Base-by-base conservation (phyloP, 768 basidiomycete genomes). In the Calvatia gigantea region DNA sequence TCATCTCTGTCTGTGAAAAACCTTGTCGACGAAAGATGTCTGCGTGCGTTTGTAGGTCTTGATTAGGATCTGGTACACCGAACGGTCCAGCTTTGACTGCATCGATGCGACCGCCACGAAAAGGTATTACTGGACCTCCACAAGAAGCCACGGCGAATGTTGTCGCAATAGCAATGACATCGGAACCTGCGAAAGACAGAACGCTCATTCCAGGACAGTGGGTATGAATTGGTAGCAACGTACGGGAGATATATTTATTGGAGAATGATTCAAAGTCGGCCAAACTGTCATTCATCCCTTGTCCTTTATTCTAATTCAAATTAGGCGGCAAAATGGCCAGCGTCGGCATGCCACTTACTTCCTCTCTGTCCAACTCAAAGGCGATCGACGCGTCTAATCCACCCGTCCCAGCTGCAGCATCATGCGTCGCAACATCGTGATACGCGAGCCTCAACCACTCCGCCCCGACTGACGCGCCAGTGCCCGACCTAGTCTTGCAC, bases 81-180 rank as follows among this genome's bases (percentile, higher is more conserved):
- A 51, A 38, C 3, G 66, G 66, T 6, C 75, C 77, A 5, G 76
- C 75, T 21, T 33, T 53, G 42, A 67, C 65, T 4, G 73, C 69
- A 59, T 79, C 78, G 15, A 73, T 48, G 8, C 79, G 72, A 1
- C 78, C 78, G 38, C 72, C 73, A 11, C 73, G 69, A 41, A 65
- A 71, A 4, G 73, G 75, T 27, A 79, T 70, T 11, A 70, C 57
- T 12, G 78, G 78, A 8, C 78, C 78, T n/a, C 72, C 72, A 57
- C 79, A 79, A 8, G 71, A 67, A 11, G 71, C 66, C 4, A 74
- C 69, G 0, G 70, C 73, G 39, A 71, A 67, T 17, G 71, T 62
- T 2, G 71, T 66, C 19, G 67, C 77, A 29, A 79, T 54, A 2
- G 73, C 75, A 52, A 78, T 72, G 21, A 77, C 62, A 59, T 80